Evolutionary conservation across 2,329 filamentous ascomycete species (phyloP), one percentile per base, ranked within the genome.

Genomic region (Exophiala sp.): DNA sequence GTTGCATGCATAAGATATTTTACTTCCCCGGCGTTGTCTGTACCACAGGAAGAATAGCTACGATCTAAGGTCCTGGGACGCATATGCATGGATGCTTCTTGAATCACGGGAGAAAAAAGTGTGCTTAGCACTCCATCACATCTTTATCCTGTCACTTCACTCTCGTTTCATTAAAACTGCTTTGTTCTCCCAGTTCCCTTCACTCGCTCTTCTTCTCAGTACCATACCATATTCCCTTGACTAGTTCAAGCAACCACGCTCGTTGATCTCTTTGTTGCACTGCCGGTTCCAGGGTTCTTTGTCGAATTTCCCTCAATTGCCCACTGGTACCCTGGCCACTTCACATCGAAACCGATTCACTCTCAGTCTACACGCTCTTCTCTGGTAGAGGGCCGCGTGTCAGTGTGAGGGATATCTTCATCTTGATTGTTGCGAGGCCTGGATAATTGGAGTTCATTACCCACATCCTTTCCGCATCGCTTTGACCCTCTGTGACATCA

Each of bases 391-490:
- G 16, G 30, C 22, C 22, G 18, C 18, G 40, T 22, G 29, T 8
- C 29, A 13, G 18, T 21, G 29, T 21, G 22, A 9, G 6, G 14
- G 16, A 27, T 27, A 5, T 27, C 24, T 10, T 35, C 42, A 22
- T 23, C 29, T 45, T 34, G 8, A 16, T 14, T 34, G 13, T 35
- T 14, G 14, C 22, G 35, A 22, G 21, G 37, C 27, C 32, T 23
- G 13, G 27, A 6, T 19, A 19, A 19, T 37, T 48, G 30, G 29
- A 32, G 22, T 38, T 49, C 38, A 37, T 22, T 43, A 48, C 40
- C 42, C 52, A 52, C 44, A 48, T 46, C 45, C 40, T 38, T 54
- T 48, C 34, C 18, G 18, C 48, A 39, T 47, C 47, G 44, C 44
- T 43, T 27, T 24, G 37, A 16, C 48, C 41, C 34, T 35, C 30